phyloP scores from a whole-genome alignment of 495 filamentous ascomycete species.

The Neurospora sp. region DNA sequence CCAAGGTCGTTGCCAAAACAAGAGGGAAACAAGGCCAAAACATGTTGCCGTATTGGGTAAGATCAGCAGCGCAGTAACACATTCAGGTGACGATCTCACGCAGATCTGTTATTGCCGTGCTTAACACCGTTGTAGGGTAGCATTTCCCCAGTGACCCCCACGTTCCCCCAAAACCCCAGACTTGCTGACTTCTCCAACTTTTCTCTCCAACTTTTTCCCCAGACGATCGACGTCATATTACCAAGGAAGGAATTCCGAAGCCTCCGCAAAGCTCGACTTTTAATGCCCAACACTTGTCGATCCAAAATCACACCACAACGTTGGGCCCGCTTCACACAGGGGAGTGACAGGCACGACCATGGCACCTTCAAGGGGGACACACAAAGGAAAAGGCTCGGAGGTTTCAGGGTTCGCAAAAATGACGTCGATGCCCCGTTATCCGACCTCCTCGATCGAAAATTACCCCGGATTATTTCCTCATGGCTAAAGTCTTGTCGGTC shows the following conservation, averaged over 20 bases:
- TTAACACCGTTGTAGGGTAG: neutral
- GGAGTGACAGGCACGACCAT: neutral
- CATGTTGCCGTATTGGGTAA: neutral
- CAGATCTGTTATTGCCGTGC: neutral
- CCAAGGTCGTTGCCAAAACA: neutral
- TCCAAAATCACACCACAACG: neutral
- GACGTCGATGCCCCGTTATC: neutral
- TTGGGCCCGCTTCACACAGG: neutral
- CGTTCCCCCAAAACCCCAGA: neutral
- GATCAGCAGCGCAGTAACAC: neutral
- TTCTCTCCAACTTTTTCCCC: neutral
- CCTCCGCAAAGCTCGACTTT: neutral
- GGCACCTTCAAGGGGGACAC: neutral
- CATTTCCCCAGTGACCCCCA: neutral
- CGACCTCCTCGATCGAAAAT: neutral
- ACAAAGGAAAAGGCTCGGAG: neutral
- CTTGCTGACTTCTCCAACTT: neutral
- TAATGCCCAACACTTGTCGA: neutral
- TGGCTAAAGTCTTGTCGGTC: neutral
- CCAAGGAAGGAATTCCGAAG: neutral
- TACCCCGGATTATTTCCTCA: neutral
- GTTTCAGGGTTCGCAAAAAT: neutral
- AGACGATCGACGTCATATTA: neutral
- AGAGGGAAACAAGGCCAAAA: neutral
- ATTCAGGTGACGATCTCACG: neutral